Evolutionary conservation across 2,329 filamentous ascomycete genomes (phyloP).

Genomic region (Xylaria polymorpha): DNA sequence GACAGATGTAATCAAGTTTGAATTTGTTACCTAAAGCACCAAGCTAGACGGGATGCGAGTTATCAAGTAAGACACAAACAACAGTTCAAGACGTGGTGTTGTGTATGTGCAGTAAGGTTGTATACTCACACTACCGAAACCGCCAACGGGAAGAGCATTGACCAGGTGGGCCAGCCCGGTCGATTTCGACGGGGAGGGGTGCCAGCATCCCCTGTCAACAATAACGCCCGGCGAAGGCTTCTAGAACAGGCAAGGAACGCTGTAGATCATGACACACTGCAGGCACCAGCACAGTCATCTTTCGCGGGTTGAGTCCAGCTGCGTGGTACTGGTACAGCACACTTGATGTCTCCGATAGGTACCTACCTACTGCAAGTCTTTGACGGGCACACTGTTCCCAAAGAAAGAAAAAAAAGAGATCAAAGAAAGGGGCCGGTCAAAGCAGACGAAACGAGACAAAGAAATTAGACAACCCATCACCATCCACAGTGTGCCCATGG

Average conservation of each 20-base stretch:
- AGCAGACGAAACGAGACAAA: not conserved
- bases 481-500: not conserved
- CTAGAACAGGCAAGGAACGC: conserved; percentile 44
- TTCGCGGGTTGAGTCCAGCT: not conserved
- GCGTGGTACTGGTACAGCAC: not conserved
- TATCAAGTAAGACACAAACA: conserved; percentile 3
- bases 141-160: conserved; percentile 21
- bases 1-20: not conserved
- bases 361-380: not conserved
- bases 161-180: conserved; percentile 34
- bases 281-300: conserved; percentile 33
- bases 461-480: not conserved
- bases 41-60: not conserved
- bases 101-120: not conserved
- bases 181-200: conserved; percentile 16
- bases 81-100: not conserved
- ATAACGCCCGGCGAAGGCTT: conserved; percentile 41
- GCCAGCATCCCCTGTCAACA: conserved; percentile 27
- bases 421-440: not conserved
- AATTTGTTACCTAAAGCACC: not conserved
- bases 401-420: not conserved
- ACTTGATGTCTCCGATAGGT: conserved; percentile 2
- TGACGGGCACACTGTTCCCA: not conserved
- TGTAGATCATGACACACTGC: conserved; percentile 36
- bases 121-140: not conserved